These are phyloP conservation scores for Aphanomyces astaci DNA, from an alignment of 352 stramenopile genomes.

Conservation along the genomic window DNA sequence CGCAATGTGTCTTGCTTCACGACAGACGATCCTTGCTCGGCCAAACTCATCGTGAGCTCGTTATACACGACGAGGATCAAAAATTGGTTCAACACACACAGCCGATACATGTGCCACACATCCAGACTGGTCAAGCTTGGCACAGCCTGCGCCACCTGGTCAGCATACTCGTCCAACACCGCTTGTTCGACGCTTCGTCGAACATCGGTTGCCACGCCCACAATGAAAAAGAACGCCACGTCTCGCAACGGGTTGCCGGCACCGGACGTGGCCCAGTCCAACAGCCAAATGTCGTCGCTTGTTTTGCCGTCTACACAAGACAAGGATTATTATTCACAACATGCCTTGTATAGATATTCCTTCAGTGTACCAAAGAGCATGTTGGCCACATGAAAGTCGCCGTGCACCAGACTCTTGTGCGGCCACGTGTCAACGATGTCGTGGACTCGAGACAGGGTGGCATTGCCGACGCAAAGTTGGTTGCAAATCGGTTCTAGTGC, in stretches of 20 bases:
- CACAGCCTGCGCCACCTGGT: slow-evolving; percentile 26
- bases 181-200: slow-evolving; percentile 34
- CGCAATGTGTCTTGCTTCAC: slow-evolving; percentile 53
- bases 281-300: slow-evolving; percentile 40
- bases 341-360: too few relatives aligned
- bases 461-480: slow-evolving; percentile 34
- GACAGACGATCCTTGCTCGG: slow-evolving; percentile 56
- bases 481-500: slow-evolving; percentile 40
- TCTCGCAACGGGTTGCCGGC: slow-evolving; percentile 67
- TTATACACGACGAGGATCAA: slow-evolving; percentile 76
- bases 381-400: slow-evolving; percentile 78
- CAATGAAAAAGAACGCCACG: slow-evolving; percentile 76
- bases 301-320: background rate
- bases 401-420: slow-evolving; percentile 55
- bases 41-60: slow-evolving; percentile 66
- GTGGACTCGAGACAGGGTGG: slow-evolving; percentile 38
- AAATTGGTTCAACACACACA: slow-evolving; percentile 75
- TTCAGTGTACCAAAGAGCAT: slow-evolving; percentile 42
- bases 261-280: slow-evolving; percentile 77
- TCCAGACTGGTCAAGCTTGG: slow-evolving; percentile 28
- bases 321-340: background rate
- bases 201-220: slow-evolving; percentile 48
- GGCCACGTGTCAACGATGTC: slow-evolving; percentile 43
- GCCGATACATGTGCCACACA: slow-evolving; percentile 43
- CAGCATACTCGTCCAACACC: slow-evolving; percentile 40